phyloP scores from a whole-genome alignment of 805 yeast species.

The Suhomyces sp. region DNA sequence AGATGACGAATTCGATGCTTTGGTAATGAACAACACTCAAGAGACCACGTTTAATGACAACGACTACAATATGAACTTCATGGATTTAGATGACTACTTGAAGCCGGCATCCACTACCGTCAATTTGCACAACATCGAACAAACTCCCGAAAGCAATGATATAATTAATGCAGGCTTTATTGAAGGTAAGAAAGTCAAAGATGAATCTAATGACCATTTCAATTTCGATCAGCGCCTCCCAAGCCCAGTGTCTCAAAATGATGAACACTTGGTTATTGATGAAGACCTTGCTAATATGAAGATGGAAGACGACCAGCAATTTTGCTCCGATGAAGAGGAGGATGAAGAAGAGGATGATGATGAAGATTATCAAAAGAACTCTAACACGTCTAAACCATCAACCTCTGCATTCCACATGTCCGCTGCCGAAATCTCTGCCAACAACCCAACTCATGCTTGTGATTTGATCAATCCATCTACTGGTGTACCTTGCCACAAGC shows the following conservation, averaged over 20 bases:
- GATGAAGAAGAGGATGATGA: constrained; percentile 6
- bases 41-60: not conserved
- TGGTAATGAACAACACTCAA: constrained; percentile 17
- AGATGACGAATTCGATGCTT: constrained; percentile 31
- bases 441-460: constrained; percentile 54
- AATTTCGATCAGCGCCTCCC: constrained; percentile 6
- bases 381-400: not conserved
- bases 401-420: constrained; percentile 17
- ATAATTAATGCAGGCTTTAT: constrained; percentile 14
- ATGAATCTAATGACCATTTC: constrained; percentile 6
- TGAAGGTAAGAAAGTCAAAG: constrained; percentile 8
- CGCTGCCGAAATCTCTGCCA: constrained; percentile 33
- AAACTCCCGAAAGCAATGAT: constrained; percentile 10
- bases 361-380: not conserved
- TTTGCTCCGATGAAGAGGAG: constrained; percentile 6
- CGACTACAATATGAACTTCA: constrained; percentile 8
- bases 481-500: constrained; percentile 65
- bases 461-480: constrained; percentile 58
- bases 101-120: constrained; percentile 2
- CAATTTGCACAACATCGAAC: constrained; percentile 1
- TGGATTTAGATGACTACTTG: constrained; percentile 13
- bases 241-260: not conserved
- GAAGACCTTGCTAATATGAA: constrained; percentile 4
- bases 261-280: constrained; percentile 7
- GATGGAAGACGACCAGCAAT: constrained; percentile 7